These are phyloP conservation scores for Penicillium digitatum DNA, from an alignment of 2,329 filamentous ascomycete genomes.

Conservation along the genomic window DNA sequence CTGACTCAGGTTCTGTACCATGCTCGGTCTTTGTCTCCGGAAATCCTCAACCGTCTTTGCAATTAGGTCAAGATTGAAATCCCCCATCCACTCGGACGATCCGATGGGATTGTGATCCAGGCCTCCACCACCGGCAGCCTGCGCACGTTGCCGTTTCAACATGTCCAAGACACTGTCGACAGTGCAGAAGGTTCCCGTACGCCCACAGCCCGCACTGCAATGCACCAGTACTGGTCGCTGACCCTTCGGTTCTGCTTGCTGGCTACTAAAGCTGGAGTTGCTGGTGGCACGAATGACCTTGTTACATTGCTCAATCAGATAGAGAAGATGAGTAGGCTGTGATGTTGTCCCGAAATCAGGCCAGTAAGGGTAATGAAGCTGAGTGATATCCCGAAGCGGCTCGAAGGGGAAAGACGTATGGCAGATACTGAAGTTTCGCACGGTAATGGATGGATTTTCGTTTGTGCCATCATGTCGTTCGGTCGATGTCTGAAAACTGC, in stretches of 20 bases:
- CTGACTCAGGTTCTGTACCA: constrained; percentile 92
- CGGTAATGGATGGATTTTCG: constrained; percentile 64
- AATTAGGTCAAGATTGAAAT: constrained; percentile 72
- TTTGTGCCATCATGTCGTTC: constrained; percentile 28
- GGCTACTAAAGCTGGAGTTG: constrained; percentile 23
- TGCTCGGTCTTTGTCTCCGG: constrained; percentile 79
- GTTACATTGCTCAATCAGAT: constrained; percentile 83
- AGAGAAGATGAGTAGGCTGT: constrained; percentile 79
- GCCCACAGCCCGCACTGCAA: constrained; percentile 91
- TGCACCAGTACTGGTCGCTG: constrained; percentile 81
- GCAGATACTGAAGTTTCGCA: constrained; percentile 81
- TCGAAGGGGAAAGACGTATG: constrained; percentile 75
- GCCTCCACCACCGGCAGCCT: constrained; percentile 13
- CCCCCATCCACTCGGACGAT: constrained; percentile 58
- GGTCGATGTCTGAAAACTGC: not conserved
- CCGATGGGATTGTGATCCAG: constrained; percentile 30
- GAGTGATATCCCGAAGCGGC: constrained; percentile 86
- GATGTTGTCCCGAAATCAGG: constrained; percentile 94
- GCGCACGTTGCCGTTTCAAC: constrained; percentile 74
- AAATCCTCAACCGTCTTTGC: constrained; percentile 89
- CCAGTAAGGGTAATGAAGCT: constrained; percentile 94
- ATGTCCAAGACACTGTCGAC: constrained; percentile 95
- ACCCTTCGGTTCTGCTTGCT: constrained; percentile 53
- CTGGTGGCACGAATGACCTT: constrained; percentile 52
- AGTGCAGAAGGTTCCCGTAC: constrained; percentile 94